Evolutionary conservation across 139 green algal genomes (phyloP).

Genomic region (Micractinium conductrix): DNA sequence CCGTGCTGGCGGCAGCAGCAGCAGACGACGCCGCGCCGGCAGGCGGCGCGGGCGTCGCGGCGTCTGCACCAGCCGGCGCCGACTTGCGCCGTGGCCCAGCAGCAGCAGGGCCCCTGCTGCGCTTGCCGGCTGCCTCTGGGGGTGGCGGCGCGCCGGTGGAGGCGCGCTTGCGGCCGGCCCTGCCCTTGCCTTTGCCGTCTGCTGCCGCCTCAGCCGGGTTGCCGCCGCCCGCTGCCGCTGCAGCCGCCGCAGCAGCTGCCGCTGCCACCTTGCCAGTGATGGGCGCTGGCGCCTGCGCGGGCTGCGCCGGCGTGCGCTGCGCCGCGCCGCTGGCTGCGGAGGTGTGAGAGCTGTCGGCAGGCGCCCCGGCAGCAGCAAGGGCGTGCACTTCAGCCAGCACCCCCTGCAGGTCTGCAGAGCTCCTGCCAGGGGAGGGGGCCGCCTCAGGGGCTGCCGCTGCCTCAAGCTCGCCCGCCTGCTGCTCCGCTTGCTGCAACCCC

Average conservation of each 20-base stretch:
- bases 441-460: neutral
- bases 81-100: neutral
- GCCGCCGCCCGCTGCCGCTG: neutral
- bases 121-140: neutral
- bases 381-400: neutral
- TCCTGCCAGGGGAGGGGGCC: neutral
- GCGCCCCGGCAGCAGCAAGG: neutral
- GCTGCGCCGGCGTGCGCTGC: constrained; percentile 10
- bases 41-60: neutral
- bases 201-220: neutral
- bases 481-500: neutral
- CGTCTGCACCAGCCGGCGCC: neutral
- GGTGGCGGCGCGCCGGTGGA: too few relatives aligned
- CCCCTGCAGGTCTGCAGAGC: neutral
- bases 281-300: neutral
- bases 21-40: neutral
- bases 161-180: neutral
- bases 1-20: neutral
- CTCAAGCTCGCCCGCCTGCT: neutral
- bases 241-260: neutral
- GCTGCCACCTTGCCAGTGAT: neutral
- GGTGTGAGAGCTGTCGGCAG: neutral
- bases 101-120: neutral
- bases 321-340: neutral
- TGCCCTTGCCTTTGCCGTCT: neutral